Evolutionary conservation across 768 basidiomycete genomes (phyloP).

Genomic region (Suillus variegatus): DNA sequence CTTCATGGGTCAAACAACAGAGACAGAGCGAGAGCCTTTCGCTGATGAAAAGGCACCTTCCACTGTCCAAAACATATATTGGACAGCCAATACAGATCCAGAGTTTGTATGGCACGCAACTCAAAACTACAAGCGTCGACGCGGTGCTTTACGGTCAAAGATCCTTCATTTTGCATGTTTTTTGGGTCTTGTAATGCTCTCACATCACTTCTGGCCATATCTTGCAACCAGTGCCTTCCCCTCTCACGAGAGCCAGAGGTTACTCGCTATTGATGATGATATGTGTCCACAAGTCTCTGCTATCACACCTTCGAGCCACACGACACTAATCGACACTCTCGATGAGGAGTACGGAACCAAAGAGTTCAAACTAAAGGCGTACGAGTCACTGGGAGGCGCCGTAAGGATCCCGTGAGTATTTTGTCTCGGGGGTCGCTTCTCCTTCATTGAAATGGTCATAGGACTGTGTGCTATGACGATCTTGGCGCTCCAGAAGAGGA

Average conservation of each 20-base stretch:
- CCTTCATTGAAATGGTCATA: conserved; percentile 20
- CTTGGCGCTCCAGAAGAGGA: conserved; percentile 50
- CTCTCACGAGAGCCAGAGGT: neutral
- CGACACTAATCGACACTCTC: conserved; percentile 22
- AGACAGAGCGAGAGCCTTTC: neutral
- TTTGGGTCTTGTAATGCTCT: conserved; percentile 14
- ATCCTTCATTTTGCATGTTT: conserved; percentile 8
- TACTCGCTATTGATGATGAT: conserved; percentile 2
- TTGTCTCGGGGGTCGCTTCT: neutral
- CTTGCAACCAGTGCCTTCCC: neutral
- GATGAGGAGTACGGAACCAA: conserved; percentile 23
- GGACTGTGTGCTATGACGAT: conserved; percentile 55
- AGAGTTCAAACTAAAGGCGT: conserved; percentile 31
- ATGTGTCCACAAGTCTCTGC: conserved; percentile 31
- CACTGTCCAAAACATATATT: neutral
- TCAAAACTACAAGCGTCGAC: conserved; percentile 1
- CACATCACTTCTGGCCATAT: conserved; percentile 11
- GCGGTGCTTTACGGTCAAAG: neutral
- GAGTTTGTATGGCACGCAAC: conserved; percentile 8
- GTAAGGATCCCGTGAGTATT: conserved; percentile 33
- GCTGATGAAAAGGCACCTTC: conserved; percentile 6
- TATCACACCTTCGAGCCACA: conserved; percentile 17
- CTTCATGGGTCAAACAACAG: conserved; percentile 4
- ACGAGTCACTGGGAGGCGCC: conserved; percentile 36
- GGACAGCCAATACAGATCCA: conserved; percentile 14